Base-by-base conservation (phyloP, 1,284 basidiomycete genomes). In the Boletus semigastroideus region DNA sequence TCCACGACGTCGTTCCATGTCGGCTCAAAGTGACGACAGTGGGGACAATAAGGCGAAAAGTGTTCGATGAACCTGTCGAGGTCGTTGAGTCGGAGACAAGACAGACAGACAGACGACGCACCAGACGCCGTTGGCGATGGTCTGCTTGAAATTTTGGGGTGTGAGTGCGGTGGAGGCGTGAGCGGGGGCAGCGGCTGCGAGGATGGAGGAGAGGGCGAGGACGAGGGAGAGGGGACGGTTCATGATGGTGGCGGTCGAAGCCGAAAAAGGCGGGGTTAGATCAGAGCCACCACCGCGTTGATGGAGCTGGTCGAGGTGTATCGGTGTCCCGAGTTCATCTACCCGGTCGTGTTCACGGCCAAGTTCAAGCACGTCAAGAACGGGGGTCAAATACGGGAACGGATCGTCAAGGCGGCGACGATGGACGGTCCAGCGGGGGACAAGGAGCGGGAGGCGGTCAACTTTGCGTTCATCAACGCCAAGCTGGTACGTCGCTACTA, bases 401-500 rank as follows among this genome's bases (percentile, higher is more conserved):
- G 87, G 3, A 85, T 96, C 42, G 76, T 94, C 49, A 74, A 75
- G 12, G 92, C 91, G 0, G 78, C 87, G 4, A 78, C 76, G 3
- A 70, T 80, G 47, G 64, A 74, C 12, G 86, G 86, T 0, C 66
- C 69, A 1, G 78, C 80, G 27, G 91, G 90, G 16, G 82, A 90
- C n/a, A 60, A 59, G 4, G 86, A 90, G 59, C 78, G 90, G 44
- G 81, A 82, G 22, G 78, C 79, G 14, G 77, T 96, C 56, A 91
- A 94, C 65, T 96, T 90, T 72, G 90, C 90, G 0, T 97, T 96
- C 70, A 75, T 98, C 60, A 89, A 96, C 66, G 90, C 90, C 20
- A 68, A 81, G 48, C 76, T 84, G 56, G 82, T 86, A 57, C 17
- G 56, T 43, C 7, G 8, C 7, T 11, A 4, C 10, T 30, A 1